Conservation (phyloP, 257 asterid species). For the Schizonepeta tenuifolia region DNA sequence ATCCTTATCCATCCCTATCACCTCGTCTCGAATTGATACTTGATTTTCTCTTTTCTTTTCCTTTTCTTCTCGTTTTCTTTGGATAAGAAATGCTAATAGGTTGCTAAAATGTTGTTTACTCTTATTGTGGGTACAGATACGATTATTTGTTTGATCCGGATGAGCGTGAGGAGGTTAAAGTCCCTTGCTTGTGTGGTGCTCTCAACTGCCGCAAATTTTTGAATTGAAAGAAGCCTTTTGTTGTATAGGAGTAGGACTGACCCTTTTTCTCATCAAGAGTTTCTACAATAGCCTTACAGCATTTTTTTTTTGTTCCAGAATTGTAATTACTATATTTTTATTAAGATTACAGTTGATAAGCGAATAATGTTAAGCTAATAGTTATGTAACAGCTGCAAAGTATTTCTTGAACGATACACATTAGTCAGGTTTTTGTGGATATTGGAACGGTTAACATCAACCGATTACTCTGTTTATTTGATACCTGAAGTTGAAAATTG, state of each 20-base stretch:
- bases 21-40: not conserved
- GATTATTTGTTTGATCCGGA: slow-evolving; percentile 92
- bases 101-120: not conserved
- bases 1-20: not conserved
- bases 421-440: not conserved
- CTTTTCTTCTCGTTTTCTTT: not conserved
- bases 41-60: not conserved
- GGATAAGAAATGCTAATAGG: too few relatives aligned
- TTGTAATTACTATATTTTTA: not conserved
- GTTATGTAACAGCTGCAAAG: not conserved
- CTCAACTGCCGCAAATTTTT: slow-evolving; percentile 80
- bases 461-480: not conserved
- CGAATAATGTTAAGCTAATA: slow-evolving; percentile 6
- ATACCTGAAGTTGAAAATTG: not conserved
- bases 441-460: not conserved
- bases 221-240: slow-evolving; percentile 48
- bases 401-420: not conserved
- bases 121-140: slow-evolving; percentile 54
- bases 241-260: slow-evolving; percentile 33
- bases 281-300: slow-evolving; percentile 3
- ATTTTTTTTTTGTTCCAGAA: slow-evolving; percentile 20
- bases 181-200: slow-evolving; percentile 83
- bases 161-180: slow-evolving; percentile 81
- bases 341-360: slow-evolving; percentile 1
- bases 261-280: slow-evolving; percentile 9